Evolutionary conservation across 208 protist species (phyloP).

Genomic region (Sergeia podlipaevii): DNA sequence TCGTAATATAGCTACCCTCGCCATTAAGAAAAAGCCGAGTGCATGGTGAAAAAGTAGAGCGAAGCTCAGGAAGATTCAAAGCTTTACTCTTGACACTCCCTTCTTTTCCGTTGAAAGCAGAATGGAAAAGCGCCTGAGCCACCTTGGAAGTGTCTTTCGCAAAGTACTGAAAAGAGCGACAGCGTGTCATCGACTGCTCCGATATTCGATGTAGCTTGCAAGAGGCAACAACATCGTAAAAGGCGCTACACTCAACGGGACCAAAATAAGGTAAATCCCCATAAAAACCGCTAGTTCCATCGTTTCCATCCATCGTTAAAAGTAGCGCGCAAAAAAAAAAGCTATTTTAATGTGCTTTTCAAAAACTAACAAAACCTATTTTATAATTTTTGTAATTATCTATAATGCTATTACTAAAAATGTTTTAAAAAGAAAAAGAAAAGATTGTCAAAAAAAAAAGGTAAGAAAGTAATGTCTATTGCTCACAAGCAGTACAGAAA

Average conservation of each 20-base stretch:
- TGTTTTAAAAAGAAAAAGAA: background rate
- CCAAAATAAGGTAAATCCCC: constrained; percentile 66
- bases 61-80: too few relatives aligned
- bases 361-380: constrained; percentile 2
- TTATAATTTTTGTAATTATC: too few relatives aligned
- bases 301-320: constrained; percentile 22
- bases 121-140: background rate
- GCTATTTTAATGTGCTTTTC: background rate
- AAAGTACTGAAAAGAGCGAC: constrained; percentile 41
- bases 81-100: background rate
- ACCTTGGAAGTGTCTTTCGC: constrained; percentile 9
- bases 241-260: constrained; percentile 53
- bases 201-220: constrained; percentile 50
- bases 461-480: constrained; percentile 9
- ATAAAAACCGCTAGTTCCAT: constrained; percentile 50
- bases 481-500: background rate
- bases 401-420: background rate
- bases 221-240: constrained; percentile 47
- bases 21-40: too few relatives aligned
- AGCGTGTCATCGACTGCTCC: constrained; percentile 39
- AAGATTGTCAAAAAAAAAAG: constrained; percentile 7
- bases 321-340: background rate
- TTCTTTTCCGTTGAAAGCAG: background rate
- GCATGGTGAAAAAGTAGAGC: too few relatives aligned
- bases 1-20: too few relatives aligned